These are phyloP conservation scores for Ilyonectria mors-panacis DNA, from an alignment of 2,329 filamentous ascomycete genomes.

Conservation along the genomic window DNA sequence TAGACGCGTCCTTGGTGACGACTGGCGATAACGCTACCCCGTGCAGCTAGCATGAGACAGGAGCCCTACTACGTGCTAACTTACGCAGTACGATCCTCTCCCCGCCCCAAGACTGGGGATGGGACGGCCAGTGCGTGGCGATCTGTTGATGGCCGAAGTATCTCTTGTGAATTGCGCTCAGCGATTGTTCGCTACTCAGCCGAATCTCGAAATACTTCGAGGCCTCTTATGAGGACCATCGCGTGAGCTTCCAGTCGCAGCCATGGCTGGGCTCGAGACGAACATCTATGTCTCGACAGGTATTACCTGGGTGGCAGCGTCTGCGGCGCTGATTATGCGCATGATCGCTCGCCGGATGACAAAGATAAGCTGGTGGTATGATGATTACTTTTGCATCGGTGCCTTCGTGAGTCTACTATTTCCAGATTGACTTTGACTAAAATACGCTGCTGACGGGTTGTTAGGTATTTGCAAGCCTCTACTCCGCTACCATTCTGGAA, in stretches of 20 bases:
- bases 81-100: neutral
- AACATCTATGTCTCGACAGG: constrained; percentile 36
- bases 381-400: constrained; percentile 42
- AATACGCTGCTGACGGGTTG: constrained; percentile 16
- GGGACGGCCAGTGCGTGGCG: neutral
- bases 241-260: constrained; percentile 3
- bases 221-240: neutral
- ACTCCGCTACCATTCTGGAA: constrained; percentile 34
- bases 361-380: constrained; percentile 44
- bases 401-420: constrained; percentile 41
- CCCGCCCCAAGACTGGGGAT: neutral
- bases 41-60: neutral
- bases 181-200: neutral
- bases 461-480: constrained; percentile 39
- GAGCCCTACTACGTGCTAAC: neutral
- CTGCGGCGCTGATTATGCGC: constrained; percentile 39
- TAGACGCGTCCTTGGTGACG: neutral
- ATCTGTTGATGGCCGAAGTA: neutral
- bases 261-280: constrained; percentile 37
- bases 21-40: neutral
- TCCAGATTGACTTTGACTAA: fast-evolving
- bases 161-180: neutral
- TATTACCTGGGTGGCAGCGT: constrained; percentile 42
- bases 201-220: neutral
- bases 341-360: constrained; percentile 43